A percentile compares a stretch with the other conserved stretches of the same genome.
phyloP scores from a whole-genome alignment of 805 yeast species.

The Alloascoidea africana region DNA sequence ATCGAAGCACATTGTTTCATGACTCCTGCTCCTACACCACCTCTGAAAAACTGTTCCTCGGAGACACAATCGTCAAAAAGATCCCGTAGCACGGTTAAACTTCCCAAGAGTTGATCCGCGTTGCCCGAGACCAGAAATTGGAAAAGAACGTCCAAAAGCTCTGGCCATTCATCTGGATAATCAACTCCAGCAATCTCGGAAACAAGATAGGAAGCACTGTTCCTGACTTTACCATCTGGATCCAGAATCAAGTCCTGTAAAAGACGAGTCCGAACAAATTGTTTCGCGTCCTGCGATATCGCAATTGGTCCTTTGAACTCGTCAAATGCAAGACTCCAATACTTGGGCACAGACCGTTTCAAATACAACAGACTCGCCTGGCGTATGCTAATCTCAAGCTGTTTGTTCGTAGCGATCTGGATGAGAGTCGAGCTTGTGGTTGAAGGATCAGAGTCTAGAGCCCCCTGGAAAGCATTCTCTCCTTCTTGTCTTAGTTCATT shows the following conservation, averaged over 20 bases:
- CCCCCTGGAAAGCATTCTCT: background rate
- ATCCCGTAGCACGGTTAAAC: slow-evolving; percentile 50
- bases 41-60: slow-evolving; percentile 75
- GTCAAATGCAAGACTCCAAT: slow-evolving; percentile 77
- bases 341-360: slow-evolving; percentile 50
- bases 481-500: background rate
- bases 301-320: slow-evolving; percentile 53
- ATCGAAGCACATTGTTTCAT: slow-evolving; percentile 6
- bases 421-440: background rate
- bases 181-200: slow-evolving; percentile 81
- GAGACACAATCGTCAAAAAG: slow-evolving; percentile 75
- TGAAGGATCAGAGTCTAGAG: background rate
- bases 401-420: background rate
- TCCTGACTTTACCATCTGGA: slow-evolving; percentile 43
- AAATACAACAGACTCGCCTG: slow-evolving; percentile 56
- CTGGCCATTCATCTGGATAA: slow-evolving; percentile 95
- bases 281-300: slow-evolving; percentile 36
- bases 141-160: slow-evolving; percentile 32
- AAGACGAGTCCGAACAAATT: slow-evolving; percentile 31
- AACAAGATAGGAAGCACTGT: slow-evolving; percentile 56
- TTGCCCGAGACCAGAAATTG: slow-evolving; percentile 10
- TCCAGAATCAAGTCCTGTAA: slow-evolving; percentile 29
- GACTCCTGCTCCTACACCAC: slow-evolving; percentile 21
- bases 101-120: slow-evolving; percentile 27
- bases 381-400: slow-evolving; percentile 18